Evolutionary conservation across 2,329 filamentous ascomycete species (phyloP).

Genomic region (Setomelanomma holmii): DNA sequence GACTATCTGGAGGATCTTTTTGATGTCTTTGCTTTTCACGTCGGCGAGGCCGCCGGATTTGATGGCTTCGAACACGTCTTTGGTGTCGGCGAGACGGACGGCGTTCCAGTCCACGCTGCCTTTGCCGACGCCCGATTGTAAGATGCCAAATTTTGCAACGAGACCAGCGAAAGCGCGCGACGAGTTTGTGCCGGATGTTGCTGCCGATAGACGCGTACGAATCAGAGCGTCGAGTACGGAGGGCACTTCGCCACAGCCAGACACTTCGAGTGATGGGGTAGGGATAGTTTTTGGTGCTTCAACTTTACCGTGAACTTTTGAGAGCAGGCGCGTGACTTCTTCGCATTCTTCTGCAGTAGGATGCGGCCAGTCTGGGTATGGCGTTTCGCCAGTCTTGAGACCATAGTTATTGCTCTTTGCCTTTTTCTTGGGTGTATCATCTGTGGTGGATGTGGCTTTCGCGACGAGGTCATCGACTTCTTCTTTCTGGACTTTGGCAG

Average conservation of each 20-base stretch:
- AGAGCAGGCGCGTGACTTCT: constrained; percentile 71
- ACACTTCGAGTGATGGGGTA: constrained; percentile 71
- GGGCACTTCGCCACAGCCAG: constrained; percentile 73
- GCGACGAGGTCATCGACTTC: constrained; percentile 28
- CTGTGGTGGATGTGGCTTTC: constrained; percentile 34
- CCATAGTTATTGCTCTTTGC: constrained; percentile 53
- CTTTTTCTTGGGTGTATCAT: constrained; percentile 44
- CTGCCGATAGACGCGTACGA: constrained; percentile 67
- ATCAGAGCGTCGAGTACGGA: constrained; percentile 70
- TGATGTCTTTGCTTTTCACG: constrained; percentile 76
- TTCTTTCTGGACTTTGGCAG: constrained; percentile 25
- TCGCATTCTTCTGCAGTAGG: constrained; percentile 75
- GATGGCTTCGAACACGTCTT: constrained; percentile 73
- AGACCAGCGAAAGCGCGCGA: constrained; percentile 72
- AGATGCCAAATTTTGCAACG: constrained; percentile 67
- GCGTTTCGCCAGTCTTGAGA: constrained; percentile 60
- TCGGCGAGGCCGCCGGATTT: constrained; percentile 73
- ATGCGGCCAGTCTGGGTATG: constrained; percentile 70
- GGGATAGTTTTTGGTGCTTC: constrained; percentile 71
- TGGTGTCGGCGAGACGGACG: constrained; percentile 65
- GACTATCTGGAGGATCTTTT: constrained; percentile 74
- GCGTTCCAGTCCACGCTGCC: constrained; percentile 79
- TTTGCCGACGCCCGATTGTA: constrained; percentile 69
- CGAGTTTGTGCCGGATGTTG: constrained; percentile 67
- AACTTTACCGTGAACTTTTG: constrained; percentile 69